Evolutionary conservation across 805 yeast species (phyloP).

Genomic region (Wickerhamomyces sydowiorum): DNA sequence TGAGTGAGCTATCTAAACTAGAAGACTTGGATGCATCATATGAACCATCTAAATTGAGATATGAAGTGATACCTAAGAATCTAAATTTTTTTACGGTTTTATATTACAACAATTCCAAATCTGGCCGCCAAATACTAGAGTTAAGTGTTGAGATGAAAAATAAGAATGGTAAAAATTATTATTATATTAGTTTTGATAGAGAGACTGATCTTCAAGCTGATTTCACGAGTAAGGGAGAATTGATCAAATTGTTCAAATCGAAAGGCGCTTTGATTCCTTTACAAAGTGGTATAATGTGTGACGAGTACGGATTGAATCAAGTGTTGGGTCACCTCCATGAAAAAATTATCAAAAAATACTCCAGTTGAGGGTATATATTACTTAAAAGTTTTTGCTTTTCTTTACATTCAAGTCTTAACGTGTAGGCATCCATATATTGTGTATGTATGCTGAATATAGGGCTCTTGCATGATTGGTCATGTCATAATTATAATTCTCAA

Average conservation of each 20-base stretch:
- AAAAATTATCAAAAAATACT: background rate
- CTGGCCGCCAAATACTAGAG: background rate
- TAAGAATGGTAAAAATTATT: background rate
- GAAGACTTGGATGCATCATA: background rate
- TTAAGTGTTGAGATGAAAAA: slow-evolving; percentile 1
- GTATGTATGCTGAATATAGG: too few species aligned
- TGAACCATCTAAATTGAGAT: background rate
- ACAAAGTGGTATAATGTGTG: slow-evolving; percentile 2
- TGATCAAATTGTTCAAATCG: background rate
- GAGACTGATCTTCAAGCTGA: background rate
- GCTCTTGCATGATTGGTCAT: too few species aligned
- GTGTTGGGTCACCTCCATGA: background rate
- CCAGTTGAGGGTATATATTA: background rate
- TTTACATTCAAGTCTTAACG: too few species aligned
- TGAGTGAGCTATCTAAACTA: slow-evolving; percentile 3
- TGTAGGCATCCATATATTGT: too few species aligned
- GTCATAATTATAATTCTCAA: too few species aligned
- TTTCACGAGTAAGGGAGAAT: background rate
- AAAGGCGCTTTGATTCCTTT: background rate
- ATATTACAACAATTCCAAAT: background rate
- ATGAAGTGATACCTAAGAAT: slow-evolving; percentile 2
- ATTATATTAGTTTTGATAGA: background rate
- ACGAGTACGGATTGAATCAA: background rate
- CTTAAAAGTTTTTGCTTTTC: too few species aligned
- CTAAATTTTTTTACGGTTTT: slow-evolving; percentile 1